Conservation (phyloP, 2,329 filamentous ascomycete genomes). For the Ceratocystis ficicola region DNA sequence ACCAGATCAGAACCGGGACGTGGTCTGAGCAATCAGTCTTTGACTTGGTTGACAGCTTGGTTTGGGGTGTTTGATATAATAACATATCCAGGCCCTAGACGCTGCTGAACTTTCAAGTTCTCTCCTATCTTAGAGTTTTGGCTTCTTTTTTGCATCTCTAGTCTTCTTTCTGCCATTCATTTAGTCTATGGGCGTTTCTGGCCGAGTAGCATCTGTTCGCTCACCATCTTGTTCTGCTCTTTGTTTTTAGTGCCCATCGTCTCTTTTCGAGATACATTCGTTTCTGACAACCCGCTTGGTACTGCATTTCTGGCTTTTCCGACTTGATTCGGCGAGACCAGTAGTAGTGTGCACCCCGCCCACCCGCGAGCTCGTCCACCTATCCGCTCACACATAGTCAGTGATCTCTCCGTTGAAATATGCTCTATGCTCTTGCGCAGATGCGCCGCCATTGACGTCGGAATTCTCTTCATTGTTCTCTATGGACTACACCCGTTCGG, state of each 20-base stretch:
- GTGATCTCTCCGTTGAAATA: constrained; percentile 5
- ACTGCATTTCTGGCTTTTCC: not conserved
- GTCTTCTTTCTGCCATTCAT: not conserved
- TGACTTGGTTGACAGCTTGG: constrained; percentile 6
- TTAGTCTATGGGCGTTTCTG: not conserved
- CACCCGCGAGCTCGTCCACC: not conserved
- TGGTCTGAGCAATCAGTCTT: not conserved
- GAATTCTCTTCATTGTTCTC: constrained; percentile 7
- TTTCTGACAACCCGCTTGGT: not conserved
- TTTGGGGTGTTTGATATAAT: constrained; percentile 2
- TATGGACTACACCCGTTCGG: constrained; percentile 19
- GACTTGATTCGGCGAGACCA: not conserved
- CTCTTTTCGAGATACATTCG: not conserved
- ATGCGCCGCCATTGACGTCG: constrained; percentile 8
- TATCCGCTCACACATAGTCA: not conserved
- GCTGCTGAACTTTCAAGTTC: constrained; percentile 5
- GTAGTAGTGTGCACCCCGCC: too few relatives aligned
- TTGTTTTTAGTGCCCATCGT: not conserved
- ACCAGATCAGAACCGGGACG: constrained; percentile 6
- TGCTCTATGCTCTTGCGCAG: constrained; percentile 15
- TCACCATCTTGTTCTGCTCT: not conserved
- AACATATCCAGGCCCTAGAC: constrained; percentile 2
- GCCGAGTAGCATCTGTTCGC: not conserved
- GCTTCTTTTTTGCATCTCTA: constrained; percentile 6
- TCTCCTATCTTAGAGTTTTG: not conserved